These are phyloP conservation scores for Xanthoceras sorbifolium DNA, from an alignment of 345 rosid species.

Conservation along the genomic window DNA sequence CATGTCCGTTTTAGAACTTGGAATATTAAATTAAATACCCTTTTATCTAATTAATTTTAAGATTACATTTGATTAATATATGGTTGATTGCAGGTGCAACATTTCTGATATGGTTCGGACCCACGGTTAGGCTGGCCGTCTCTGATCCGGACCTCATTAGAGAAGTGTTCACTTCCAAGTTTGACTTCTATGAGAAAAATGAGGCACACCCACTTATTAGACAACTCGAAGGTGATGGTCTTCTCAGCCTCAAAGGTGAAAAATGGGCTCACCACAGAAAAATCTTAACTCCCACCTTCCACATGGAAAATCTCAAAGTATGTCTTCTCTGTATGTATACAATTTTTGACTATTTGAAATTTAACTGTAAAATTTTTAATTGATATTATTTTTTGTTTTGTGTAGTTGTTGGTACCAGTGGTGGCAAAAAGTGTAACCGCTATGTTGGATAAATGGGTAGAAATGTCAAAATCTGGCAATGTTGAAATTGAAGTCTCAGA, in stretches of 20 bases:
- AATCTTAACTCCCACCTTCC: conserved; percentile 75
- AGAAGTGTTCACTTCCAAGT: conserved; percentile 68
- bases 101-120: conserved; percentile 80
- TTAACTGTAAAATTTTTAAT: conserved; percentile 4
- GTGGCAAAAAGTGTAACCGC: conserved; percentile 51
- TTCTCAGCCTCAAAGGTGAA: conserved; percentile 65
- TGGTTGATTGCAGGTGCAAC: conserved; percentile 54
- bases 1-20: neutral
- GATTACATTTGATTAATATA: neutral
- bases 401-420: conserved; percentile 57
- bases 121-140: conserved; percentile 68
- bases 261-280: conserved; percentile 79
- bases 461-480: conserved; percentile 34
- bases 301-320: conserved; percentile 85
- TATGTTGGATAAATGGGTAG: conserved; percentile 60
- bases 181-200: conserved; percentile 62
- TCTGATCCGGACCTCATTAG: conserved; percentile 77
- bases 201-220: conserved; percentile 52
- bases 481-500: conserved; percentile 63
- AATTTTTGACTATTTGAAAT: neutral
- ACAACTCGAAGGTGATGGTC: conserved; percentile 76
- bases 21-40: conserved; percentile 2
- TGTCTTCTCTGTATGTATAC: too few relatives aligned
- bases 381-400: neutral
- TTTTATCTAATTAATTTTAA: neutral